Evolutionary conservation across 129 eudicot species (phyloP).

Genomic region (Flaveria robusta): DNA sequence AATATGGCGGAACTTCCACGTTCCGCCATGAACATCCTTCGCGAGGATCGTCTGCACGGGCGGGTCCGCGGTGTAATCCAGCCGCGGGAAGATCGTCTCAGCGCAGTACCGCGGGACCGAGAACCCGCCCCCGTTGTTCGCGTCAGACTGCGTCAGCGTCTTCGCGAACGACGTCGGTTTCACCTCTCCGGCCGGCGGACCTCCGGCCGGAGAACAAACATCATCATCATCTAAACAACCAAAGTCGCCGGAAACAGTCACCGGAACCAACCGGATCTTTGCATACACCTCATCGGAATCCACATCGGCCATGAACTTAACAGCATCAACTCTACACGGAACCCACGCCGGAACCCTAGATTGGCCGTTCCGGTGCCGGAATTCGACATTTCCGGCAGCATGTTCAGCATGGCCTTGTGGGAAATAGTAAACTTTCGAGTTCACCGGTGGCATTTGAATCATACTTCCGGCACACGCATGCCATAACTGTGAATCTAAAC

Average conservation of each 20-base stretch:
- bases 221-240: conserved; percentile 49
- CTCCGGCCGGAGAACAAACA: conserved; percentile 37
- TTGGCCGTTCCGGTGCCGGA: conserved; percentile 45
- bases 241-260: conserved; percentile 41
- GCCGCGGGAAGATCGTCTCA: conserved; percentile 85
- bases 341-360: conserved; percentile 65
- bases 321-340: conserved; percentile 56
- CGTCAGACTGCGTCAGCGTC: conserved; percentile 92
- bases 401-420: conserved; percentile 84
- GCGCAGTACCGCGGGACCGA: conserved; percentile 97
- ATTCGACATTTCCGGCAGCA: conserved; percentile 83
- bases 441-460: conserved; percentile 88
- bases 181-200: conserved; percentile 44
- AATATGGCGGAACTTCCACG: conserved; percentile 92
- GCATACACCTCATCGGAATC: conserved; percentile 92
- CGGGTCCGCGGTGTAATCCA: conserved; percentile 91
- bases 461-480: conserved; percentile 99
- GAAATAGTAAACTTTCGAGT: conserved; percentile 55
- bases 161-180: conserved; percentile 90
- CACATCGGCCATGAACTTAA: conserved; percentile 78
- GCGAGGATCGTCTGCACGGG: conserved; percentile 90
- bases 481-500: conserved; percentile 96
- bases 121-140: conserved; percentile 97
- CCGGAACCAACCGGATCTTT: conserved; percentile 62
- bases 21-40: conserved; percentile 92